phyloP scores from a whole-genome alignment of 2,329 filamentous ascomycete genomes.

The Fusarium dimerum region DNA sequence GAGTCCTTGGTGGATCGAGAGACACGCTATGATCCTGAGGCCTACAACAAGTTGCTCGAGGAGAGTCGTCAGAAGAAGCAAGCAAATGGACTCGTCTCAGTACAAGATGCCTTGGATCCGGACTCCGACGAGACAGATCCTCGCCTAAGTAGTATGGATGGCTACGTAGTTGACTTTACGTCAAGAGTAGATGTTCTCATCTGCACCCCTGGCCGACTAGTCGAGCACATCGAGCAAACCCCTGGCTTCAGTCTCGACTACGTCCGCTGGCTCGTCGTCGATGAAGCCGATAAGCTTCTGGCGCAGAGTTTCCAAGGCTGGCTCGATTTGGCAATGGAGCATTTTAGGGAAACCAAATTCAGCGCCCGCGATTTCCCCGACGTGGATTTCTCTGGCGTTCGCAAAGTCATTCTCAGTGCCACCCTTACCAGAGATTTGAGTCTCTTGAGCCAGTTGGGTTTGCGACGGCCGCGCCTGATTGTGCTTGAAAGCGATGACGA shows the following conservation, averaged over 20 bases:
- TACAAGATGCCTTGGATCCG: slow-evolving; percentile 19
- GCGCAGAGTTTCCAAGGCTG: slow-evolving; percentile 93
- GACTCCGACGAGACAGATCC: slow-evolving; percentile 27
- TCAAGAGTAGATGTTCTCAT: slow-evolving; percentile 86
- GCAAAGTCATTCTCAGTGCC: slow-evolving; percentile 86
- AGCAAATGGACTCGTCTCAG: slow-evolving; percentile 7
- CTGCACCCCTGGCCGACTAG: slow-evolving; percentile 86
- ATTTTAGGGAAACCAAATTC: slow-evolving; percentile 51
- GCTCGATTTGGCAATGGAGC: slow-evolving; percentile 71
- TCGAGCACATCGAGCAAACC: slow-evolving; percentile 86
- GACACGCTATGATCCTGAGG: slow-evolving; percentile 64
- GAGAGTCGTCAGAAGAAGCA: slow-evolving; percentile 11
- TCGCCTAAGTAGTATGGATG: slow-evolving; percentile 37
- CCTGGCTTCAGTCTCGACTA: slow-evolving; percentile 77
- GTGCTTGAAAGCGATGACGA: slow-evolving; percentile 62
- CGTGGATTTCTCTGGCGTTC: slow-evolving; percentile 56
- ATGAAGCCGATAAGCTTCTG: slow-evolving; percentile 90
- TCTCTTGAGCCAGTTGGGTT: slow-evolving; percentile 71
- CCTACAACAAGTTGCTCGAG: slow-evolving; percentile 40
- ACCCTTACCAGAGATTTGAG: slow-evolving; percentile 89
- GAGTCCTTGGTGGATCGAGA: slow-evolving; percentile 47
- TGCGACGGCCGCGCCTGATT: slow-evolving; percentile 74
- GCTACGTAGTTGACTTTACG: slow-evolving; percentile 61
- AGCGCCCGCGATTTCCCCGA: slow-evolving; percentile 56
- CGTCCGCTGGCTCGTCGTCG: slow-evolving; percentile 85